Conservation (phyloP, 805 yeast genomes). For the Middelhovenomyces tepae region DNA sequence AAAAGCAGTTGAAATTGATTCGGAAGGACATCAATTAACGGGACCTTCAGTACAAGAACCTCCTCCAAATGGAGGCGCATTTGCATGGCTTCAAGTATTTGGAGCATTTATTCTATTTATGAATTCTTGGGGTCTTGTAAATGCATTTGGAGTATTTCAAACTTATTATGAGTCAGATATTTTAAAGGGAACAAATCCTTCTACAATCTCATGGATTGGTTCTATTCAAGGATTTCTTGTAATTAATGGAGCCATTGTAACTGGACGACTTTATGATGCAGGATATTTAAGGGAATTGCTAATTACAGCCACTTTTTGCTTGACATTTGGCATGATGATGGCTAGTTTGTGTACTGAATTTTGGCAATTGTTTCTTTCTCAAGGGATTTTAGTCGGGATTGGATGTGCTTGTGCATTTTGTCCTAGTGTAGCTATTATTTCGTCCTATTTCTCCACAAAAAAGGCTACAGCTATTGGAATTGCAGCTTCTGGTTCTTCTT, state of each 20-base stretch:
- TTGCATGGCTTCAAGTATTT: slow-evolving; percentile 18
- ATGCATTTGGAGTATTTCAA: slow-evolving; percentile 24
- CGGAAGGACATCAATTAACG: too few relatives aligned
- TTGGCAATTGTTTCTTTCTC: slow-evolving; percentile 44
- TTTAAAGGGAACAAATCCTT: slow-evolving; percentile 21
- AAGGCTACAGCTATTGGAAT: slow-evolving; percentile 39
- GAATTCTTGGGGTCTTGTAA: slow-evolving; percentile 18
- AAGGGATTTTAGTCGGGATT: slow-evolving; percentile 40
- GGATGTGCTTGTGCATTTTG: slow-evolving; percentile 37
- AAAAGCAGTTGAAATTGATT: too few relatives aligned
- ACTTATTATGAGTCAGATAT: slow-evolving; percentile 20
- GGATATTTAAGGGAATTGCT: slow-evolving; percentile 17
- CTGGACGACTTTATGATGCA: slow-evolving; percentile 25
- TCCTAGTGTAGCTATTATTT: slow-evolving; percentile 36
- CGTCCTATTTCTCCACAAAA: slow-evolving; percentile 36
- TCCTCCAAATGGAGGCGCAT: slow-evolving; percentile 18
- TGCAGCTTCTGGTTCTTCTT: slow-evolving; percentile 41
- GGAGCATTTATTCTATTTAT: slow-evolving; percentile 15
- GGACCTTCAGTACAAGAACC: too few relatives aligned
- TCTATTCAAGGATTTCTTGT: slow-evolving; percentile 26
- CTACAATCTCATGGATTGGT: slow-evolving; percentile 29
- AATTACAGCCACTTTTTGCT: slow-evolving; percentile 19
- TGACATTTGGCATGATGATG: slow-evolving; percentile 25
- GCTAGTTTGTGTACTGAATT: slow-evolving; percentile 29
- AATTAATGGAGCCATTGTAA: slow-evolving; percentile 19